Percentiles rank a stretch among this genome's conserved stretches.
These are phyloP conservation scores for Claviceps humidiphila DNA, from an alignment of 2,329 filamentous ascomycete species.

Conservation along the genomic window DNA sequence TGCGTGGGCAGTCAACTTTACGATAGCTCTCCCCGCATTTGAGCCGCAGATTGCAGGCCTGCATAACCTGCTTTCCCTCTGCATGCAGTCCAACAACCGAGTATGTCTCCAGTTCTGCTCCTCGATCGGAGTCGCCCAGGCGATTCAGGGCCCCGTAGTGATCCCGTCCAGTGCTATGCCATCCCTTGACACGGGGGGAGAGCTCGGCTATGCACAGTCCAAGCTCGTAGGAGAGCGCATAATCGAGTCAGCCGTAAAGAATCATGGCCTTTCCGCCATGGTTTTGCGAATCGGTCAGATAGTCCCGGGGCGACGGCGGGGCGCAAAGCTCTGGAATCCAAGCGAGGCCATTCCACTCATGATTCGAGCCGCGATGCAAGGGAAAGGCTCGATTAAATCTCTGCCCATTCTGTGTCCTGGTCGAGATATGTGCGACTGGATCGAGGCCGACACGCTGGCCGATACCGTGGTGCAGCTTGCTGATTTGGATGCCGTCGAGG, in stretches of 20 bases:
- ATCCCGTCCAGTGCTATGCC: conserved; percentile 24
- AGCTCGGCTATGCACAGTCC: conserved; percentile 29
- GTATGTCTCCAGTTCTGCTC: conserved; percentile 37
- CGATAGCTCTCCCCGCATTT: conserved; percentile 35
- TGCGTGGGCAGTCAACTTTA: conserved; percentile 46
- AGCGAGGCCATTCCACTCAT: conserved; percentile 39
- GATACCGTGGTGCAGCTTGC: conserved; percentile 31
- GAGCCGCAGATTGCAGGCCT: conserved; percentile 32
- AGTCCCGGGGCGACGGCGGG: conserved; percentile 30
- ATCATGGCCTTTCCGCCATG: conserved; percentile 18
- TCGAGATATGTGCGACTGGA: background rate
- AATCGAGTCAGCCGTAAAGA: conserved; percentile 20
- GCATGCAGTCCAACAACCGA: conserved; percentile 9
- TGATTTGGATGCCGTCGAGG: conserved; percentile 27
- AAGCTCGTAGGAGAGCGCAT: conserved; percentile 26
- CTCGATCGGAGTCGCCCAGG: conserved; percentile 27
- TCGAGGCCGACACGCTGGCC: conserved; percentile 15
- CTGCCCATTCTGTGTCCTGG: conserved; percentile 22
- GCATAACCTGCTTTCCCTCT: conserved; percentile 29
- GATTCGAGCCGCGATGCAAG: conserved; percentile 22
- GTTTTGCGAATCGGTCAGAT: conserved; percentile 37
- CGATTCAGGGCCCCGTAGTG: conserved; percentile 19
- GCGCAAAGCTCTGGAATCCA: conserved; percentile 30
- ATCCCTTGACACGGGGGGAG: conserved; percentile 23
- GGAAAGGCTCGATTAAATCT: conserved; percentile 14